Evolutionary conservation across 495 filamentous ascomycete genomes (phyloP).

Genomic region (Aspergillus steynii): DNA sequence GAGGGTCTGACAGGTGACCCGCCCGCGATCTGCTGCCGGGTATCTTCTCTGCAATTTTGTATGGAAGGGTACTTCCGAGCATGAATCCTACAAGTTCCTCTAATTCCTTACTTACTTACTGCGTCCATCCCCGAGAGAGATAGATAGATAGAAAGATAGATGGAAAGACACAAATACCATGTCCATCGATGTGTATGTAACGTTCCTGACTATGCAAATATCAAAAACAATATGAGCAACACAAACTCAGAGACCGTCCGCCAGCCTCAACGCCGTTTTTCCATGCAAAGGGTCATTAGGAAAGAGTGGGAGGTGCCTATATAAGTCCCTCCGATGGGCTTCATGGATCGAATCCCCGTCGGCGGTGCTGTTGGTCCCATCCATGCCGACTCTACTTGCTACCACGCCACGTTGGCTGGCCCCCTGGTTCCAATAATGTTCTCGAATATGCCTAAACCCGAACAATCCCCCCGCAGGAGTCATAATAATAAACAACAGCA

Average conservation of each 20-base stretch:
- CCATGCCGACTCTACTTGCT: slow-evolving; percentile 8
- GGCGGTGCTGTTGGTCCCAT: slow-evolving; percentile 1
- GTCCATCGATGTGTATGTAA: neutral
- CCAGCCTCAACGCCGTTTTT: neutral
- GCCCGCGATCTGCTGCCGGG: neutral
- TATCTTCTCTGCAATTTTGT: neutral
- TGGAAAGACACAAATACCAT: too few relatives aligned
- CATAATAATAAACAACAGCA: slow-evolving; percentile 19
- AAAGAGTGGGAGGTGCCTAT: neutral
- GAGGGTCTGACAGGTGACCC: neutral
- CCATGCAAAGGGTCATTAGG: neutral
- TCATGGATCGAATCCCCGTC: neutral
- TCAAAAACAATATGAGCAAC: neutral
- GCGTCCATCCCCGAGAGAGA: too few relatives aligned
- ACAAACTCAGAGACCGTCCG: neutral
- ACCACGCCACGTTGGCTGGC: slow-evolving; percentile 12
- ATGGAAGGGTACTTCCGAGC: neutral
- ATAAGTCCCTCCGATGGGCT: neutral
- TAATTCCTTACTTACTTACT: too few relatives aligned
- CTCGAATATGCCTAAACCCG: slow-evolving; percentile 25
- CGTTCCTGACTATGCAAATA: neutral
- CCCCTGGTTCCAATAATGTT: slow-evolving; percentile 13
- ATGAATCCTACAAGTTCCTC: neutral
- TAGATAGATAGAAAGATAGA: too few relatives aligned
- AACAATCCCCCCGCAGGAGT: slow-evolving; percentile 6